Percentiles rank a stretch among this genome's conserved stretches.
Evolutionary conservation across 805 yeast species (phyloP).

Genomic region (Pichia membranifaciens): DNA sequence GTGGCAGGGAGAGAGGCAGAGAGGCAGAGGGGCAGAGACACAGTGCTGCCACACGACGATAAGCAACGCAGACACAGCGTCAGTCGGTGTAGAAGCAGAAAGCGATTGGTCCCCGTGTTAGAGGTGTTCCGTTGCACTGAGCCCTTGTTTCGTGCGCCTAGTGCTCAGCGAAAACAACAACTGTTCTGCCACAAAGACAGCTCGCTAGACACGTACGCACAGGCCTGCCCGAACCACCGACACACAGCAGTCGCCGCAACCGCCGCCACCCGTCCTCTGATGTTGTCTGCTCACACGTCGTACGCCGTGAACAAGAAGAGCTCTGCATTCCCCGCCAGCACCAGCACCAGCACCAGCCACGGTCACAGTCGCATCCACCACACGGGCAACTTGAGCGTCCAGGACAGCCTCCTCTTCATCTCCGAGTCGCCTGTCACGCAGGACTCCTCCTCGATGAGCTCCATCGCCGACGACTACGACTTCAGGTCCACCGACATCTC

Average conservation of each 20-base stretch:
- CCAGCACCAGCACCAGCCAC: background rate
- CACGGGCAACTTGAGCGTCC: too few species aligned
- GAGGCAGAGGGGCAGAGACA: too few species aligned
- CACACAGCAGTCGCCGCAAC: background rate
- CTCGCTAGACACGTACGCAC: too few species aligned
- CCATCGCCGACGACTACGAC: constrained; percentile 32
- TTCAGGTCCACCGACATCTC: constrained; percentile 29
- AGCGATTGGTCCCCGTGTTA: too few species aligned
- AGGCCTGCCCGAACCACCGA: too few species aligned
- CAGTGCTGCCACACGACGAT: too few species aligned
- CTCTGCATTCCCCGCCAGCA: background rate
- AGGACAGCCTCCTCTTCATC: background rate
- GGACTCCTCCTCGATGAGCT: constrained; percentile 28
- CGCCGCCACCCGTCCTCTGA: background rate
- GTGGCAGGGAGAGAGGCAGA: too few species aligned
- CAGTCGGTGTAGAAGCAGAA: too few species aligned
- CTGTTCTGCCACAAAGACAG: too few species aligned
- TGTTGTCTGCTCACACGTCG: constrained; percentile 3
- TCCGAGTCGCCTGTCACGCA: constrained; percentile 5
- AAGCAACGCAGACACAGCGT: too few species aligned
- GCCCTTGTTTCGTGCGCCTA: background rate
- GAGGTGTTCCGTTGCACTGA: too few species aligned
- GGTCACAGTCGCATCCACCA: background rate
- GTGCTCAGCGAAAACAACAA: background rate
- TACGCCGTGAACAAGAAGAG: background rate